phyloP scores from a whole-genome alignment of 345 rosid species.

The Camelina laxa region DNA sequence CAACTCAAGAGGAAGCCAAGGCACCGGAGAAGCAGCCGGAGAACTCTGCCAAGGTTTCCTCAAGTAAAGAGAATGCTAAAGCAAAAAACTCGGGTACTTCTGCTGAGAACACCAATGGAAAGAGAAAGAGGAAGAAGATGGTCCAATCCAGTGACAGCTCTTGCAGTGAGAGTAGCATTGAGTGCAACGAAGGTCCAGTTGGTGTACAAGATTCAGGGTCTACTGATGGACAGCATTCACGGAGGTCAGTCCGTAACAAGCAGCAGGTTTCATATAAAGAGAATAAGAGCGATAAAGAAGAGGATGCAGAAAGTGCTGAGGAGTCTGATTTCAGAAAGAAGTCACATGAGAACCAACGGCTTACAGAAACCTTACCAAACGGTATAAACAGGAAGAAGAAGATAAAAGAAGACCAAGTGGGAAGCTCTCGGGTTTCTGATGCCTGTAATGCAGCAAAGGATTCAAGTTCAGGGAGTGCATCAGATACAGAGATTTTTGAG shows the following conservation, averaged over 20 bases:
- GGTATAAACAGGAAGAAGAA: constrained; percentile 30
- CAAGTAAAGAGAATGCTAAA: constrained; percentile 39
- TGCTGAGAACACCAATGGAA: constrained; percentile 50
- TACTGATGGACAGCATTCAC: constrained; percentile 46
- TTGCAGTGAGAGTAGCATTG: constrained; percentile 50
- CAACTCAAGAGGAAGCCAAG: constrained; percentile 48
- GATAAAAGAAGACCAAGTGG: constrained; percentile 40
- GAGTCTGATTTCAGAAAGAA: constrained; percentile 20
- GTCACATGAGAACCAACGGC: neutral
- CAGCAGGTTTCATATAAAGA: constrained; percentile 73
- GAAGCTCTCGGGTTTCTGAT: constrained; percentile 30
- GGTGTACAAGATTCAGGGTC: constrained; percentile 44
- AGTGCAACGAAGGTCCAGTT: constrained; percentile 51
- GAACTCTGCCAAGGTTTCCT: constrained; percentile 40
- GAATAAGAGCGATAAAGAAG: constrained; percentile 57
- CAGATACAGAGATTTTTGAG: constrained; percentile 40
- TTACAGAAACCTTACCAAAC: constrained; percentile 33
- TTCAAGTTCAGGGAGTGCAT: constrained; percentile 32
- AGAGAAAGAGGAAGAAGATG: constrained; percentile 54
- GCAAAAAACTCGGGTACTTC: constrained; percentile 34
- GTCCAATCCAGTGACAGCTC: constrained; percentile 64
- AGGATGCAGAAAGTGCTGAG: constrained; percentile 28
- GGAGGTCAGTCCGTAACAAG: constrained; percentile 80
- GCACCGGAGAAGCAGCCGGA: constrained; percentile 43
- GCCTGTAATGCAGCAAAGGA: constrained; percentile 31